Base-by-base conservation (phyloP, 768 basidiomycete species). In the Hericium rajendrae region DNA sequence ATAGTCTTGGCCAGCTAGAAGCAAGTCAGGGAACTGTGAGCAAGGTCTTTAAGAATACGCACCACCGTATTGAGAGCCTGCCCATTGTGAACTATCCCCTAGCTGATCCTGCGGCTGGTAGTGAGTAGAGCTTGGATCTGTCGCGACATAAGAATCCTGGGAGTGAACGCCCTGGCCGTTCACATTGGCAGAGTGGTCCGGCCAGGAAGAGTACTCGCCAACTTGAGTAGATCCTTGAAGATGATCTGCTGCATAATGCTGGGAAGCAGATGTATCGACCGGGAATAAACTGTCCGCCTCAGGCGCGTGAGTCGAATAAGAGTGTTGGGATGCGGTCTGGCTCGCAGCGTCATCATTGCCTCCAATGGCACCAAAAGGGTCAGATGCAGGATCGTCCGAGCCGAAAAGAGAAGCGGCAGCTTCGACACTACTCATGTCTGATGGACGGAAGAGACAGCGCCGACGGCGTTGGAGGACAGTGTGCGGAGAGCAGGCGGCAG, bases 351-450 rank as follows among this genome's bases (percentile, higher is more conserved):
- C 15, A 22, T 40, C 53, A 41, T 41, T 51, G 51, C 46, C 53
- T 26, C 54, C 49, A 24, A 65, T 61, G 54, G 60, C 58, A n/a
- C 73, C 64, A 53, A 78, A 75, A 41, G 71, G 71, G 60, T 74
- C 76, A 10, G 70, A 73, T 38, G 70, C 58, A 18, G 80, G 66
- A 66, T 88, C 85, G 37, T 80, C 80, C 54, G 79, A 71, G 60
- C 83, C 86, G 75, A 92, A 92, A 49, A 92, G 84, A 57, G 86
- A 84, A 53, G 88, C 85, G 38, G 90, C 90, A 62, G 86, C 83
- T 74, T 89, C 87, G 57, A 85, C 81, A 62, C 76, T 74, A 68
- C 74, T 79, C 85, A 86, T 86, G 65, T 65, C 64, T 57, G 28
- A 50, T 39, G 59, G 62, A 56, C 46, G 54, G 60, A 60, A 56